Conservation (phyloP, 2,329 filamentous ascomycete genomes). For the Aspergillus puulaauensis region DNA sequence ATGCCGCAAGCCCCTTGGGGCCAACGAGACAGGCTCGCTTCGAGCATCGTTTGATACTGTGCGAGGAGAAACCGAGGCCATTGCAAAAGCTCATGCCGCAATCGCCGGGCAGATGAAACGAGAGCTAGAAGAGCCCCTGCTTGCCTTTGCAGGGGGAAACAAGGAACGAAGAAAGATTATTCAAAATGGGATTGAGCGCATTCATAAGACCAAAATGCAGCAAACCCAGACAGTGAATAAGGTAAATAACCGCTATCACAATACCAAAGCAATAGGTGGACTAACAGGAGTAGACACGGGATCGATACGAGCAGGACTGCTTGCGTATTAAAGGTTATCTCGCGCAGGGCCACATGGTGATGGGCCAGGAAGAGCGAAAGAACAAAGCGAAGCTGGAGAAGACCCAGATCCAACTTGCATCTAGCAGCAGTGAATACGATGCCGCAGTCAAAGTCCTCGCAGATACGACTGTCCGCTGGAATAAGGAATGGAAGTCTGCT, state of each 20-base stretch:
- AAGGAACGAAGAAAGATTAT: slow-evolving; percentile 97
- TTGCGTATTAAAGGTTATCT: slow-evolving; percentile 98
- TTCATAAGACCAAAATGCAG: slow-evolving; percentile 88
- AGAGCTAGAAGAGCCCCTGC: slow-evolving; percentile 89
- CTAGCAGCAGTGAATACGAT: slow-evolving; percentile 91
- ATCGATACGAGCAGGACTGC: slow-evolving; percentile 96
- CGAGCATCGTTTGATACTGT: slow-evolving; percentile 83
- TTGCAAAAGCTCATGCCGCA: slow-evolving; percentile 88
- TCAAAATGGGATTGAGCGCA: slow-evolving; percentile 88
- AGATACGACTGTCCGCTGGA: slow-evolving; percentile 94
- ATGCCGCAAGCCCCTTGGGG: slow-evolving; percentile 84
- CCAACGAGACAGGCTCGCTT: slow-evolving; percentile 80
- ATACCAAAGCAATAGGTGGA: background rate
- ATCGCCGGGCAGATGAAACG: slow-evolving; percentile 94
- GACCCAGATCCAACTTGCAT: slow-evolving; percentile 91
- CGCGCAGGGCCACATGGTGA: slow-evolving; percentile 98
- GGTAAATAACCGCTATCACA: slow-evolving; percentile 47
- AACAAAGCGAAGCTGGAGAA: slow-evolving; percentile 99
- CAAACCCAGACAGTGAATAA: slow-evolving; percentile 93
- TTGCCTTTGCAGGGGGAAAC: slow-evolving; percentile 89
- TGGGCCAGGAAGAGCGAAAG: slow-evolving; percentile 98
- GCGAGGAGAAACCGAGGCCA: slow-evolving; percentile 83
- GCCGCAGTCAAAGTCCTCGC: slow-evolving; percentile 88
- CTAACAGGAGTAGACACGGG: slow-evolving; percentile 63
- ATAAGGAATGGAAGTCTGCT: slow-evolving; percentile 95